Evolutionary conservation across 1,139 yeast species (phyloP).

Genomic region (Groenewaldozyma auringiensis): DNA sequence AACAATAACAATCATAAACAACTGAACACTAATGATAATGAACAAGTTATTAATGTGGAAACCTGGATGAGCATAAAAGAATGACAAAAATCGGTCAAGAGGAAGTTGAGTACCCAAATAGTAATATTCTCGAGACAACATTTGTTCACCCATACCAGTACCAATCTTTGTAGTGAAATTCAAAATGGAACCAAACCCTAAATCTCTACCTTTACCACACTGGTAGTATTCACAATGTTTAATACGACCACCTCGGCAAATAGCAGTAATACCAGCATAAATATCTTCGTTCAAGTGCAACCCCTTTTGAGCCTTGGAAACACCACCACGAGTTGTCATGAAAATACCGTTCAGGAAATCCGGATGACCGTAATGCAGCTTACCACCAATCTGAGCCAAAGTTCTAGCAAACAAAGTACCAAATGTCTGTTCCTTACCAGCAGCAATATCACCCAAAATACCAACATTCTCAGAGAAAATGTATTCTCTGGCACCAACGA

Average conservation of each 20-base stretch:
- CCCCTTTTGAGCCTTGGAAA: constrained; percentile 97
- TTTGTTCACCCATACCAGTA: constrained; percentile 99
- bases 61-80: constrained; percentile 98
- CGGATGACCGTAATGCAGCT: constrained; percentile 98
- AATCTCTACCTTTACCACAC: constrained; percentile 99
- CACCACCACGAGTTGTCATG: constrained; percentile 99
- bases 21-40: constrained; percentile 88
- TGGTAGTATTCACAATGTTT: constrained; percentile 99
- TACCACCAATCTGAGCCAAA: constrained; percentile 97
- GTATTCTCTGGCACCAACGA: constrained; percentile 98
- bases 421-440: constrained; percentile 99
- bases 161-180: constrained; percentile 99
- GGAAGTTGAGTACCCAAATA: constrained; percentile 97
- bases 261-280: constrained; percentile 97
- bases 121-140: constrained; percentile 96
- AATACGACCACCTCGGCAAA: constrained; percentile 97
- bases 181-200: constrained; percentile 97
- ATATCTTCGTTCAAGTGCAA: constrained; percentile 98
- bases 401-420: constrained; percentile 98
- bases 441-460: constrained; percentile 98
- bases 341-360: constrained; percentile 92
- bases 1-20: constrained; percentile 84
- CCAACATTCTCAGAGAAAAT: constrained; percentile 98
- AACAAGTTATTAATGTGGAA: constrained; percentile 96
- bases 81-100: constrained; percentile 91